Evolutionary conservation across 2,329 filamentous ascomycete genomes (phyloP).

Genomic region (Lachnellula arida): DNA sequence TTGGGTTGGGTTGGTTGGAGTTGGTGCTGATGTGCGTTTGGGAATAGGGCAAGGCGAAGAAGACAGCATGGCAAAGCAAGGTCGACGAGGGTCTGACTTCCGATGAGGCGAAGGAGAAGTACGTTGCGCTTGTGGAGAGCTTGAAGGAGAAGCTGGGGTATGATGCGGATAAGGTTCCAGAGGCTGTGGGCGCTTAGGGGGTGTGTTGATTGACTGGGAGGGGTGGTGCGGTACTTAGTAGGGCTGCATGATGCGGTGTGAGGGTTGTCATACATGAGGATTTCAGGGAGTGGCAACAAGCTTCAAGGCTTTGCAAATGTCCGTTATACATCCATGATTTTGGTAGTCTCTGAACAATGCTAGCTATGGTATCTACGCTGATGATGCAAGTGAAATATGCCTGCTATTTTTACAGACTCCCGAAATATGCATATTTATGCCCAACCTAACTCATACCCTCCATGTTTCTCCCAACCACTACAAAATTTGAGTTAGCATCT

Average conservation of each 20-base stretch:
- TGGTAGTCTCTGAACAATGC: no score
- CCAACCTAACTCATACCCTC: constrained; percentile 2
- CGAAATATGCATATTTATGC: background rate
- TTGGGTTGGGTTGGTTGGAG: no score
- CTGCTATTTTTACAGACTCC: background rate
- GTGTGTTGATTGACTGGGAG: background rate
- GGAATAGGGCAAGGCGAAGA: constrained; percentile 68
- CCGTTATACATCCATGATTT: background rate
- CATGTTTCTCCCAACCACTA: constrained; percentile 25
- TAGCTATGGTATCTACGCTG: no score
- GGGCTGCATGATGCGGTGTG: no score
- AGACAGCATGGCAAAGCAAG: constrained; percentile 68
- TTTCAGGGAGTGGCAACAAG: no score
- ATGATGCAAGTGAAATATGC: no score
- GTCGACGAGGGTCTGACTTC: constrained; percentile 57
- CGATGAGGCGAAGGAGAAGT: constrained; percentile 69
- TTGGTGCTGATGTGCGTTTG: background rate
- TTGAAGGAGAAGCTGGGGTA: constrained; percentile 68
- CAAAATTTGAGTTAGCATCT: background rate
- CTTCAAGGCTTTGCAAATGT: no score
- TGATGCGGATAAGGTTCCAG: constrained; percentile 59
- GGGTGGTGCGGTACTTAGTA: background rate
- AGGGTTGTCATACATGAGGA: background rate
- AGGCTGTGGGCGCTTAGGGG: constrained; percentile 42
- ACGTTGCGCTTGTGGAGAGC: constrained; percentile 67